A percentile compares a stretch with the other conserved stretches of the same genome.
These are phyloP conservation scores for Phytophthora cactorum DNA, from an alignment of 352 stramenopile species.

Conservation along the genomic window DNA sequence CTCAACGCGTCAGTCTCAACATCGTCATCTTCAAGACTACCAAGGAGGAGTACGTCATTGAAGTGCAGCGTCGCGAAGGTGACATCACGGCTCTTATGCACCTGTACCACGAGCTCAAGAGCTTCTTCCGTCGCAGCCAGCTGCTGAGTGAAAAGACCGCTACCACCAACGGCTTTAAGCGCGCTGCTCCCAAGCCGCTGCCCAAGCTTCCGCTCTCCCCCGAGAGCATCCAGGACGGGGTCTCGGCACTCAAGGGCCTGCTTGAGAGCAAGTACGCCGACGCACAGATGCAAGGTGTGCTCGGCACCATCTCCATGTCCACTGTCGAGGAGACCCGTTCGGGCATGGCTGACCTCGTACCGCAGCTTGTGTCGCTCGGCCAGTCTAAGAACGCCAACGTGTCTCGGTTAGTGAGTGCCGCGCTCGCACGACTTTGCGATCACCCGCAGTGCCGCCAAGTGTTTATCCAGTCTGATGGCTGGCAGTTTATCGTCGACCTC, in stretches of 20 bases:
- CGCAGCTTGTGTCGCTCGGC: constrained; percentile 67
- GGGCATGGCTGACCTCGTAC: constrained; percentile 71
- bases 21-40: constrained; percentile 78
- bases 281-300: constrained; percentile 81
- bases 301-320: constrained; percentile 83
- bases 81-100: constrained; percentile 87
- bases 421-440: constrained; percentile 81
- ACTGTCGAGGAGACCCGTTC: constrained; percentile 59
- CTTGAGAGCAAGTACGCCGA: constrained; percentile 82
- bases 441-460: constrained; percentile 84
- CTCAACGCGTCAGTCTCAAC: constrained; percentile 77
- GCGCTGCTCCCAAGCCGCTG: constrained; percentile 66
- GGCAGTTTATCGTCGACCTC: constrained; percentile 85
- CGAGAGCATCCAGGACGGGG: constrained; percentile 58
- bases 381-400: constrained; percentile 72
- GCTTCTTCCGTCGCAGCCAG: constrained; percentile 77
- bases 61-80: constrained; percentile 76
- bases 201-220: constrained; percentile 54
- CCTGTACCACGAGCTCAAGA: constrained; percentile 79
- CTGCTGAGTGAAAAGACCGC: constrained; percentile 68
- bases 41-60: constrained; percentile 77
- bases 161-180: constrained; percentile 59
- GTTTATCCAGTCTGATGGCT: constrained; percentile 82
- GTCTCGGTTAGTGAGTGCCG: constrained; percentile 68
- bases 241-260: constrained; percentile 71